Evolutionary conservation across 2,329 filamentous ascomycete species (phyloP), one percentile per base, ranked within the genome.

Genomic region (Aureobasidium sp.): DNA sequence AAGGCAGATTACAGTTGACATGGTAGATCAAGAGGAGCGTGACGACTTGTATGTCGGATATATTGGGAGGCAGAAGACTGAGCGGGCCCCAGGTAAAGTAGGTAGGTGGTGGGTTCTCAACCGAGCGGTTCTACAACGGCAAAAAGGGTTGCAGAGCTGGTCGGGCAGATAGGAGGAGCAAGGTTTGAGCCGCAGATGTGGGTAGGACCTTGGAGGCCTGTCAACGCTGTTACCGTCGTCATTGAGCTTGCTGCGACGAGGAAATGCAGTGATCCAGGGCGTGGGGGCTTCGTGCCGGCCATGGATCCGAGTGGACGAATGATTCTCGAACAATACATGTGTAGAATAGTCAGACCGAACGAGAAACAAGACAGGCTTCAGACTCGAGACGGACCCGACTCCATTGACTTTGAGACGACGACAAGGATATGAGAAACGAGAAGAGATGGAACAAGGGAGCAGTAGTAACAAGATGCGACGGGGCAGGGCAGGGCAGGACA

Each of bases 101-200:
- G 53, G 27, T 43, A 32, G 53, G 12, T 4, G 41, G 53, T 57
- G 53, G 41, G 17, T 32, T 50, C 46, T 60, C 57, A 60, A 60
- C 57, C 44, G 50, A 52, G 51, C 55, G 55, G 55, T 48, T 48
- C 43, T 48, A 60, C 46, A 51, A 51, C 34, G 57, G 44, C 44
- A 60, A 24, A 50, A 50, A 60, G 56, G 47, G 32, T 51, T 51
- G 29, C 47, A 32, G n/a, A 26, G 15, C n/a, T 13, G 13, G 12
- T 37, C 27, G 27, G 24, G 29, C 36, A 34, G 43, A 34, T 27
- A 44, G 37, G 52, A 32, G 36, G 56, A 59, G 56, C 43, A 59
- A 59, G 56, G 34, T 50, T 32, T 47, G 41, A 59, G 55, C 55
- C 55, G 55, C 55, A 60, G 44, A 26, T n/a, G 46, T 41, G 57